Base-by-base conservation (phyloP, 2,329 filamentous ascomycete species). In the Fusarium buharicum region DNA sequence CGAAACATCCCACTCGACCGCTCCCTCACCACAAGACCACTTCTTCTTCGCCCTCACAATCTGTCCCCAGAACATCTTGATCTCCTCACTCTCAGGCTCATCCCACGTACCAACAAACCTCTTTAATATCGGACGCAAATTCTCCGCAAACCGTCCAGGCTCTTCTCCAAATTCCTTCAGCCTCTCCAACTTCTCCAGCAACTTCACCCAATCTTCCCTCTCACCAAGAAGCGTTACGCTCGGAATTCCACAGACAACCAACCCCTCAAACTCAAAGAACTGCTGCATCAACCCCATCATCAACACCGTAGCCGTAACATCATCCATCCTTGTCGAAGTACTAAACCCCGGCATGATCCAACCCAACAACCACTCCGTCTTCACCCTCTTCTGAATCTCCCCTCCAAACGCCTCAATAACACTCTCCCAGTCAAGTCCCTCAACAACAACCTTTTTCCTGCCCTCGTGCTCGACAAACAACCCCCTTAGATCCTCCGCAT, bases 381-480 rank as follows among this genome's bases (percentile, higher is more conserved):
- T 75, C 28, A 79, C 75, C 16, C 74, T 70, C 28, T 70, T 53
- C 58, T 79, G 75, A 6, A 80, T 79, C 59, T 79, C 74, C 4
- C 75, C 60, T 6, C 81, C 77, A 52, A 81, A 74, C 2, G 62
- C 61, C 2, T 47, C 53, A 2, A 75, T 54, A 9, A 76, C 64
- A 1, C 61, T 48, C 4, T 59, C 58, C 73, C 73, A 76, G 0
- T 61, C 62, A 3, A 55, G 39, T 0, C 60, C 66, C 13, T 57
- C 49, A 1, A 77, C 72, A 1, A 62, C 43, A 18, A 85, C 77
- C 20, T 78, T 73, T 53, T 81, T 70, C 54, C 78, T 73, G 0
- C 76, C 80, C 11, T 75, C 51, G 49, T 82, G 79, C 7, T 75
- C 63, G 8, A 84, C 82, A 59, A 84, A 84, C 13, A 78, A 50